Percentiles rank a stretch among this genome's conserved stretches.
phyloP scores from a whole-genome alignment of 208 protist species.

The Vickermania spadyakhi region DNA sequence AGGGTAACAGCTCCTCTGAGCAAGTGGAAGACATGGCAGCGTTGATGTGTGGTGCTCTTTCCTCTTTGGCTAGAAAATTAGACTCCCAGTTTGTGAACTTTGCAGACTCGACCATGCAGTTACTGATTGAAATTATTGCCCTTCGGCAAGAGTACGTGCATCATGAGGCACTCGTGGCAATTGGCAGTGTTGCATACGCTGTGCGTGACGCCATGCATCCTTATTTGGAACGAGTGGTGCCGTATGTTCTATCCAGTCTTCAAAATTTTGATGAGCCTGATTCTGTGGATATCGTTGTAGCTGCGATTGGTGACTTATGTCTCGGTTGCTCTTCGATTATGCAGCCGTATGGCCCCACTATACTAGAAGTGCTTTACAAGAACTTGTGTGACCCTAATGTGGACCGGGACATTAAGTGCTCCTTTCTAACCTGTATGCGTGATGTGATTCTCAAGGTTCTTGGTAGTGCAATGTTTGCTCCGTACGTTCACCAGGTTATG shows the following conservation, averaged over 20 bases:
- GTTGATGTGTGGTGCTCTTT: constrained; percentile 81
- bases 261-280: constrained; percentile 68
- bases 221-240: constrained; percentile 75
- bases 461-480: constrained; percentile 65
- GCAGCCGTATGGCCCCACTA: constrained; percentile 49
- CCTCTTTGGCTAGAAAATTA: constrained; percentile 69
- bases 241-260: constrained; percentile 78
- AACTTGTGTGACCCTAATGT: constrained; percentile 67
- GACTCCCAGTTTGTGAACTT: constrained; percentile 26
- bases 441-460: constrained; percentile 94
- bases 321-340: constrained; percentile 65
- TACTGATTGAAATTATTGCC: constrained; percentile 45
- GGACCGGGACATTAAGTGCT: constrained; percentile 91
- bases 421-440: constrained; percentile 90
- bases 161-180: constrained; percentile 91
- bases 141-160: constrained; percentile 67
- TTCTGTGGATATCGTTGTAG: constrained; percentile 81
- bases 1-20: constrained; percentile 11
- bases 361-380: constrained; percentile 81
- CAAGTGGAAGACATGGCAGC: constrained; percentile 68
- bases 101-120: constrained; percentile 40
- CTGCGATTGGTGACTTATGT: constrained; percentile 92
- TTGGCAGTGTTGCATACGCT: constrained; percentile 87
- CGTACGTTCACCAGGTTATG: constrained; percentile 83
- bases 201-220: constrained; percentile 58